Conservation (phyloP, 1,284 basidiomycete genomes). For the Pyrrhoderma lamaoense region DNA sequence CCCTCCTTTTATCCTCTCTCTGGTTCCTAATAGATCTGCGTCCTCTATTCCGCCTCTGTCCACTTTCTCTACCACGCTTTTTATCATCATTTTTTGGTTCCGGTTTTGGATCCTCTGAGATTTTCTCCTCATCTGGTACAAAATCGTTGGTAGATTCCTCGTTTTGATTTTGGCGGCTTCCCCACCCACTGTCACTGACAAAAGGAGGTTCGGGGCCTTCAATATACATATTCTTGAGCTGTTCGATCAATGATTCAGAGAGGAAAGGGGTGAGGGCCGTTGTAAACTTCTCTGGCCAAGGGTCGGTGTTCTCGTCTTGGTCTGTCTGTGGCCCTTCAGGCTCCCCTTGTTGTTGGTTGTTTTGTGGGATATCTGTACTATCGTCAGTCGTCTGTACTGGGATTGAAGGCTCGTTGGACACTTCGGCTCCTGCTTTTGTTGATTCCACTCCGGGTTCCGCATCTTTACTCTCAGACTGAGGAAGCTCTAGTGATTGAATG, state of each 20-base stretch:
- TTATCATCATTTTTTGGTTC: constrained; percentile 30
- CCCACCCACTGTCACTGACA: constrained; percentile 64
- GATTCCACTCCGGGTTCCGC: constrained; percentile 12
- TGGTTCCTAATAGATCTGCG: constrained; percentile 25
- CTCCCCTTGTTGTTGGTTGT: not conserved
- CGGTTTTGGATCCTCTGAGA: constrained; percentile 20
- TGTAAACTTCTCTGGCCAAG: constrained; percentile 63
- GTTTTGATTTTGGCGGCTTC: constrained; percentile 34
- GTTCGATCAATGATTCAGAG: constrained; percentile 49
- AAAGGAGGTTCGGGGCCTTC: constrained; percentile 70
- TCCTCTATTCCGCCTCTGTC: constrained; percentile 30
- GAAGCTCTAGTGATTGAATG: constrained; percentile 67
- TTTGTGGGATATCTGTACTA: not conserved
- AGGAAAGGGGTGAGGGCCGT: constrained; percentile 53
- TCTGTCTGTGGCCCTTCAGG: not conserved
- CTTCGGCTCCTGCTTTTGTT: not conserved
- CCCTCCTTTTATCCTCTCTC: constrained; percentile 62
- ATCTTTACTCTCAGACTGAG: constrained; percentile 44
- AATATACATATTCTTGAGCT: constrained; percentile 64
- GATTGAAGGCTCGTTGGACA: not conserved
- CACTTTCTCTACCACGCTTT: constrained; percentile 36
- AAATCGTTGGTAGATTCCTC: constrained; percentile 20
- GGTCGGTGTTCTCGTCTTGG: constrained; percentile 24
- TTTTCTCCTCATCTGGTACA: constrained; percentile 25
- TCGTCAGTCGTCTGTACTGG: not conserved